Evolutionary conservation across 176 grass and related monocot genomes (phyloP), one percentile per base, ranked within the genome.

Genomic region (Tuctoria greenei): DNA sequence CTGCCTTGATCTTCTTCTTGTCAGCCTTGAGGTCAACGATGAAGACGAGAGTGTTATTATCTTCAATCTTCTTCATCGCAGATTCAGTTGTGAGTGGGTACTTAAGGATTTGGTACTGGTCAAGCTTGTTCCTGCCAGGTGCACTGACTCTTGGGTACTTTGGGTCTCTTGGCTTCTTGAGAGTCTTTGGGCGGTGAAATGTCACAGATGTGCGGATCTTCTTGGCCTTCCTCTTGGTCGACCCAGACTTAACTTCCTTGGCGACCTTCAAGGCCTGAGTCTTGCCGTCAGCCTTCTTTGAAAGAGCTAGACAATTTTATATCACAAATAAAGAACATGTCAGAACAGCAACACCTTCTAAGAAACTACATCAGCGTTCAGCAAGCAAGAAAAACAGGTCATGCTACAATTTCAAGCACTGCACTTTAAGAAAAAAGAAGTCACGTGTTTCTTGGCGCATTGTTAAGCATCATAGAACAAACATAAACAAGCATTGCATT

Each of bases 21-120:
- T 85, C 64, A 0, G 82, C 86, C 64, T 81, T 84, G 6, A 67
- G 35, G 65, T 89, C 81, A 9, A 89, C 86, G 0, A 89, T 76
- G 70, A 89, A 89, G 67, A 89, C 86, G 39, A 89, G 47, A 25
- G 86, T 89, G 24, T 89, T 89, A 54, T 89, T 67, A 27, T 61
- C 65, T 66, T 89, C 80, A 52, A 85, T 84, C 76, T 84, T 69
- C 64, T 83, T 88, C 80, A 88, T 88, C 15, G 86, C 58, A 26
- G 79, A 82, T 51, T 88, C 79, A 54, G 86, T 88, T 31, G 76
- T 88, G 25, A 83, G 79, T 0, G 81, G 86, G 56, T 52, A 72
- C 41, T 88, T 88, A 15, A 88, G 71, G 79, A 88, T 77, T 36
- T 66, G 47, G 69, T 83, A 88, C 24, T 81, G 86, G 37, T 88